Conservation (phyloP, 306 rosid genomes). For the Vigna mungo region DNA sequence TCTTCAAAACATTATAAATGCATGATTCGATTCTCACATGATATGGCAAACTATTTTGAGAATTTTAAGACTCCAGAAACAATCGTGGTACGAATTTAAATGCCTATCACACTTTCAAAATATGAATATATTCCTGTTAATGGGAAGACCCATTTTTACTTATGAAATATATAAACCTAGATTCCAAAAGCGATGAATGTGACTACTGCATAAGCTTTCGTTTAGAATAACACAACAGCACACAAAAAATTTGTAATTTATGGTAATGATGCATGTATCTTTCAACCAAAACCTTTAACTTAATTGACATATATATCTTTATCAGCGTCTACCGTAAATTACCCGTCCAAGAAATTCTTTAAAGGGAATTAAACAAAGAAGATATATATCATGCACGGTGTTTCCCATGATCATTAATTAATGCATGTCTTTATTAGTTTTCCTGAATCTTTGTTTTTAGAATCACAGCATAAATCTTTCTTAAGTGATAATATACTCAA, state of each 20-base stretch:
- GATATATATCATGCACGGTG: not conserved
- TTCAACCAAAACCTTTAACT: slow-evolving; percentile 11
- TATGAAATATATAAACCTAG: slow-evolving; percentile 5
- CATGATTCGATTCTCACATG: slow-evolving; percentile 44
- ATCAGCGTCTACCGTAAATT: slow-evolving; percentile 25
- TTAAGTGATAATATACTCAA: not conserved
- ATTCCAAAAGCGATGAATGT: slow-evolving; percentile 41
- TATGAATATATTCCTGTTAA: slow-evolving; percentile 48
- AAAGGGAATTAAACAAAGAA: not conserved
- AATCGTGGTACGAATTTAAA: slow-evolving; percentile 36
- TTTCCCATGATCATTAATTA: not conserved
- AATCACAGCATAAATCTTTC: not conserved
- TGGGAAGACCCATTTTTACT: slow-evolving; percentile 29
- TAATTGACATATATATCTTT: slow-evolving; percentile 12
- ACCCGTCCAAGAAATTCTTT: not conserved
- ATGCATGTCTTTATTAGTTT: not conserved
- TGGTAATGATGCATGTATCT: not conserved
- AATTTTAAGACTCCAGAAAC: slow-evolving; percentile 22
- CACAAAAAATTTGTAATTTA: not conserved
- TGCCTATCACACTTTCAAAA: slow-evolving; percentile 35
- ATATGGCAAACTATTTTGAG: slow-evolving; percentile 18
- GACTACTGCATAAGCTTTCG: slow-evolving; percentile 26
- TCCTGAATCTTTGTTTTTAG: slow-evolving; percentile 2
- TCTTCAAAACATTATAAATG: slow-evolving; percentile 34
- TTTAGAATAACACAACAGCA: slow-evolving; percentile 33